phyloP scores from a whole-genome alignment of 1,139 yeast species.

The Nakaseomyces uthaithaninus region DNA sequence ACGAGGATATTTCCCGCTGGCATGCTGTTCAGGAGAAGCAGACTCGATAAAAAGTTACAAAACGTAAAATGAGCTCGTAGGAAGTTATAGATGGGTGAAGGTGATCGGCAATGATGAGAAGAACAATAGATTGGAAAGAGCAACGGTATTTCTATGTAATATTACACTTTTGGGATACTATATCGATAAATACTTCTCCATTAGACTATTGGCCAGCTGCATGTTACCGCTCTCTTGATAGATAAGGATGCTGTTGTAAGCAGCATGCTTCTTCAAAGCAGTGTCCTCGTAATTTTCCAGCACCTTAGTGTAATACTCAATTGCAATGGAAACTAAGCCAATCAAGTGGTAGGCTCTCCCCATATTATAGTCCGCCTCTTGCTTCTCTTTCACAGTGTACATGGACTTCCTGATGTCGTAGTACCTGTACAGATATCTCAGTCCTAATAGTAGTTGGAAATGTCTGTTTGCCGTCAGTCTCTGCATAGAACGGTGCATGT shows the following conservation, averaged over 20 bases:
- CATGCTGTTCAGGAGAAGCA: too few species aligned
- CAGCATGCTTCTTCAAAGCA: slow-evolving; percentile 68
- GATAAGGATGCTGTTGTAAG: slow-evolving; percentile 71
- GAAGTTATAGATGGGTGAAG: too few species aligned
- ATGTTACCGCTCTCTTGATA: slow-evolving; percentile 72
- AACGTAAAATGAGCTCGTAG: too few species aligned
- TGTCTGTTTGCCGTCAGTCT: slow-evolving; percentile 80
- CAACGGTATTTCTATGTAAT: too few species aligned
- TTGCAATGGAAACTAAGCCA: slow-evolving; percentile 67
- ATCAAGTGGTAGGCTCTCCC: slow-evolving; percentile 81
- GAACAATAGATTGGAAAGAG: too few species aligned
- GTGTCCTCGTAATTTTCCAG: slow-evolving; percentile 40
- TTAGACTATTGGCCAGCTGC: slow-evolving; percentile 49
- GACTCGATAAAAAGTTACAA: too few species aligned
- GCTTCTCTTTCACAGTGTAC: slow-evolving; percentile 43
- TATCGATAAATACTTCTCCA: slow-evolving; percentile 49
- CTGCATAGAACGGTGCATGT: slow-evolving; percentile 89
- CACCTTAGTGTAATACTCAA: slow-evolving; percentile 62
- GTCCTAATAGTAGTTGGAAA: slow-evolving; percentile 77
- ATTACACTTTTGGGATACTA: too few species aligned
- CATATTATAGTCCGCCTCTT: slow-evolving; percentile 75
- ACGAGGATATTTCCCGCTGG: too few species aligned
- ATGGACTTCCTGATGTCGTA: slow-evolving; percentile 37
- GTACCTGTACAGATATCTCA: slow-evolving; percentile 70
- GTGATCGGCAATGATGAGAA: too few species aligned